These are phyloP conservation scores for Lasiosphaeriaceae sp. DNA, from an alignment of 495 filamentous ascomycete species.

Conservation along the genomic window DNA sequence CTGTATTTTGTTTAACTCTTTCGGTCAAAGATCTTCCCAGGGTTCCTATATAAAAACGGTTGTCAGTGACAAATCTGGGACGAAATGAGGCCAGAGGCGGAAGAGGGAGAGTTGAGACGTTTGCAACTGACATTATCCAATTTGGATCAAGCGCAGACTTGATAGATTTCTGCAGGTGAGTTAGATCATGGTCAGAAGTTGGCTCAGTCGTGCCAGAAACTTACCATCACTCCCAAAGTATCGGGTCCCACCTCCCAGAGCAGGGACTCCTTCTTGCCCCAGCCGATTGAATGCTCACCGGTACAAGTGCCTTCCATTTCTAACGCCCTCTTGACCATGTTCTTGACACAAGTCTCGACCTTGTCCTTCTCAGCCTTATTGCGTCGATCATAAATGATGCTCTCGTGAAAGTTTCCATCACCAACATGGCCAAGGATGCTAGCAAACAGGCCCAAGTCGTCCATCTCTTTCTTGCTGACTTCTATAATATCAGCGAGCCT, in stretches of 20 bases:
- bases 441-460: conserved; percentile 78
- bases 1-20: conserved; percentile 7
- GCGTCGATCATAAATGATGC: conserved; percentile 74
- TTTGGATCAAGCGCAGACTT: conserved; percentile 81
- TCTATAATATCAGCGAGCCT: conserved; percentile 87
- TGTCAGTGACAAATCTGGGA: conserved; percentile 1
- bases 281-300: conserved; percentile 84
- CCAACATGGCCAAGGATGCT: conserved; percentile 81
- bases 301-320: conserved; percentile 95
- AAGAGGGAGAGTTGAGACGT: background rate
- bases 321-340: conserved; percentile 82
- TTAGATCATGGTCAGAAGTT: background rate
- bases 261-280: conserved; percentile 81
- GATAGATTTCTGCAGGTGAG: conserved; percentile 53
- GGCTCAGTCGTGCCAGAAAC: conserved; percentile 1
- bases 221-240: conserved; percentile 74
- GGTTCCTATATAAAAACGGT: conserved; percentile 12
- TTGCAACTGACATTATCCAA: conserved; percentile 62
- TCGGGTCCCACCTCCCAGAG: conserved; percentile 77
- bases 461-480: conserved; percentile 83
- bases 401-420: conserved; percentile 90
- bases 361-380: conserved; percentile 63
- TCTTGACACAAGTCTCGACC: conserved; percentile 75
- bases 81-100: background rate
- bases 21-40: conserved; percentile 21